Evolutionary conservation across 1,284 basidiomycete species (phyloP), one percentile per base, ranked within the genome.

Genomic region (Grifola frondosa): DNA sequence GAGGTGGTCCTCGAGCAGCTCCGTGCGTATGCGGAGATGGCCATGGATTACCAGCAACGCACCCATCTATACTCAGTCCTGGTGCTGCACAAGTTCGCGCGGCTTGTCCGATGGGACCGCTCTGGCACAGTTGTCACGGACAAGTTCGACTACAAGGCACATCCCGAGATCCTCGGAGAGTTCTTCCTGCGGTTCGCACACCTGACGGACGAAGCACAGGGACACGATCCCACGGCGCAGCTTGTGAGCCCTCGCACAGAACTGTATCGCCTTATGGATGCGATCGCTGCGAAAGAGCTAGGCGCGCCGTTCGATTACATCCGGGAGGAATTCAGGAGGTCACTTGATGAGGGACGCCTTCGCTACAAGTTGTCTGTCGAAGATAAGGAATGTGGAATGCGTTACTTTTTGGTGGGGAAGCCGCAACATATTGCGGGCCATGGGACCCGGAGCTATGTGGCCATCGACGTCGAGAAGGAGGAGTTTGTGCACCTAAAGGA

Each of bases 181-280:
- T 54, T 57, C 42, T 23, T 54, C 30, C 42, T 30, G 39, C 45
- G 45, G 2, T 42, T 35, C 22, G 13, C 37, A 4, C 42, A 37
- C 2, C 19, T 46, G 3, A 21, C 38, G 7, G 9, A 28, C 1
- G 40, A 19, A 11, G 15, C 25, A 0, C 46, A 44, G 2, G 52
- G 52, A 3, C 30, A 44, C 28, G 52, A 54, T 23, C 17, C 44
- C 1, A 44, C 49, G 1, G 52, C 47, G 0, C 12, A 10, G 9
- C 37, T 34, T 1, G 22, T 50, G 5, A 8, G 25, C 5, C 40
- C 40, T 2, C n/a, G 28, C 17, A 19, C 31, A 4, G 7, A 13
- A 4, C 35, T 45, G 8, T 22, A 17, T 4, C 2, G 12, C 1
- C 12, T 6, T 8, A 40, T 50, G 37, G 23, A n/a, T 2, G 21